Percentiles rank a stretch among this genome's conserved stretches.
Conservation (phyloP, 345 rosid species). For the Citrus trifoliata region DNA sequence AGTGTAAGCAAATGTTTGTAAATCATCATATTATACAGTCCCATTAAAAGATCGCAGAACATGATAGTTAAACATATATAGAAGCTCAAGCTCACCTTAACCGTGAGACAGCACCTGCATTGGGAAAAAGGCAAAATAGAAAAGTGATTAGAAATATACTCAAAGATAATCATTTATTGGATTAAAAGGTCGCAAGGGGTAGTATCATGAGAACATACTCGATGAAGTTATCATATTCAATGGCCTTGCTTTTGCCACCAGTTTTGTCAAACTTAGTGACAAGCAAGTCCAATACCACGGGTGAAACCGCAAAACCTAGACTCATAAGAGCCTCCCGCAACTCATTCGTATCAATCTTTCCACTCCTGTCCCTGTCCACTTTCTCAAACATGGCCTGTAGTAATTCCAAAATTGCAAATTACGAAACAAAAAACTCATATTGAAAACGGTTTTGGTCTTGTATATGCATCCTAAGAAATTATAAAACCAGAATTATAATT, state of each 20-base stretch:
- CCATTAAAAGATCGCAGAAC: background rate
- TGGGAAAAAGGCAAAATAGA: background rate
- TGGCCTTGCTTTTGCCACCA: slow-evolving; percentile 66
- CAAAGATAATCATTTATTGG: background rate
- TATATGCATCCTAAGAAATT: background rate
- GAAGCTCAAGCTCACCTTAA: slow-evolving; percentile 55
- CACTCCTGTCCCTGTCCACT: slow-evolving; percentile 87
- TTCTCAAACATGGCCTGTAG: slow-evolving; percentile 72
- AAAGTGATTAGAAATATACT: background rate
- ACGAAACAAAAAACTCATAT: background rate
- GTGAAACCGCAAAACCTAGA: slow-evolving; percentile 72
- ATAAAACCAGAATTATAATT: slow-evolving; percentile 20
- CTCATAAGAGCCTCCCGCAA: slow-evolving; percentile 75
- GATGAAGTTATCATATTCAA: slow-evolving; percentile 93
- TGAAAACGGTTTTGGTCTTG: background rate
- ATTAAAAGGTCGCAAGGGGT: background rate
- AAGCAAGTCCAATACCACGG: slow-evolving; percentile 64
- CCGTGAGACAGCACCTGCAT: slow-evolving; percentile 94
- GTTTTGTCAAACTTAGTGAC: slow-evolving; percentile 82
- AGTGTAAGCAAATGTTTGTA: background rate
- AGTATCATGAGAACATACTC: slow-evolving; percentile 46
- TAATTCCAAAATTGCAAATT: background rate
- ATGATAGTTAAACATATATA: background rate
- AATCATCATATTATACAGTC: background rate
- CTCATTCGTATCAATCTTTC: slow-evolving; percentile 75